Evolutionary conservation across 495 filamentous ascomycete species (phyloP), one percentile per base, ranked within the genome.

Genomic region (Penicillium psychrofluorescens): DNA sequence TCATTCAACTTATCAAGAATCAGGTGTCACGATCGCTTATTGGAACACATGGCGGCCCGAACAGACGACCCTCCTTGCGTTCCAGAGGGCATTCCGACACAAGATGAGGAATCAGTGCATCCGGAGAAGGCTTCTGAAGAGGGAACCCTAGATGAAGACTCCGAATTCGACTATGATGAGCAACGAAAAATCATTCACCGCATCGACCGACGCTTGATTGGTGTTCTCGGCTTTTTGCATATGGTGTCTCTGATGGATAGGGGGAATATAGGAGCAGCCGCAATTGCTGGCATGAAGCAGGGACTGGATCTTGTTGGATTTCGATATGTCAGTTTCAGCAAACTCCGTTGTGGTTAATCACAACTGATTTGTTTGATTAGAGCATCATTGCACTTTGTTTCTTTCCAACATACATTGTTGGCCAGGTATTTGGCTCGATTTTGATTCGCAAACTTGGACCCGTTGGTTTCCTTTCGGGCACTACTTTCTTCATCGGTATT

Each of bases 371-470:
- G 12, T 34, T 6, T 41, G 29, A 29, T 12, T 40, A 53, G 50
- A 57, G 38, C 29, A 46, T 32, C 1, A 53, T 57, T 35, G 54
- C 50, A n/a, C 47, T 57, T 9, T 31, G 44, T 7, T 57, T 57
- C 36, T 57, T 57, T 31, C 50, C 54, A 1, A 47, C 54, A 6
- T 57, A 57, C 40, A 57, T 57, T 28, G 45, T 40, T 13, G 30
- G 53, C 1, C 50, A 57, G 29, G 29, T 42, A n/a, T 38, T 57
- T 9, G 54, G 50, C 6, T 47, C 54, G 2, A 43, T 53, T 9
- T 31, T 57, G 7, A 36, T 57, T 6, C 50, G 54, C 11, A 57
- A 51, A 15, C 35, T 57, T 4, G 54, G 54, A 0, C 54, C 54
- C 8, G 35, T 45, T 11, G 33, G 27, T 6, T 57, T 48, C 35